Conservation (phyloP, 2,329 filamentous ascomycete genomes). For the Phyllosticta citrichinensis region DNA sequence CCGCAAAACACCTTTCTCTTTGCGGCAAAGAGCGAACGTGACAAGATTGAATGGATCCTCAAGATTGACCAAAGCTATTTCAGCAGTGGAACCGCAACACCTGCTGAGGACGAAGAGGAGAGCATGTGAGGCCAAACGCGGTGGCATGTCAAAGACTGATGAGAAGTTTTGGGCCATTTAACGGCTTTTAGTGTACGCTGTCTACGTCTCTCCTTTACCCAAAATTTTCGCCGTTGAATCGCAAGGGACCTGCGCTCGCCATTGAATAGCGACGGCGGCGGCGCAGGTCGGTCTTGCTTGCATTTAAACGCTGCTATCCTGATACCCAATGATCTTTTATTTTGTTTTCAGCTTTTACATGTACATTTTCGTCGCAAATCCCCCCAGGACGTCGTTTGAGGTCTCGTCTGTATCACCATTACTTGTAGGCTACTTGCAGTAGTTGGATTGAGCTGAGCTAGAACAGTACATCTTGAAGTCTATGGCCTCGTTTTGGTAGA, state of each 20-base stretch:
- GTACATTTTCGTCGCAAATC: background rate
- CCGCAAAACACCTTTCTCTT: constrained; percentile 94
- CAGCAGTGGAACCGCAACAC: constrained; percentile 16
- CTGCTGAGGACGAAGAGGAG: constrained; percentile 20
- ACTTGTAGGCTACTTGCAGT: background rate
- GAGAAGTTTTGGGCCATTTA: background rate
- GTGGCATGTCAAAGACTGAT: background rate
- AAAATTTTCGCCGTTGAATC: background rate
- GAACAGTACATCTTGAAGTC: background rate
- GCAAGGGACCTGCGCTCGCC: background rate
- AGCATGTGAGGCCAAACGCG: constrained; percentile 12
- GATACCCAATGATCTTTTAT: background rate
- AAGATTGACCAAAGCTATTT: constrained; percentile 79
- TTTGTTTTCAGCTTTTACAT: background rate
- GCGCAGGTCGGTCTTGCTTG: background rate
- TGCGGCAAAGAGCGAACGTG: constrained; percentile 74
- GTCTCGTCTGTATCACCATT: background rate
- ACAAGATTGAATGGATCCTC: constrained; percentile 96
- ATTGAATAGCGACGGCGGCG: background rate
- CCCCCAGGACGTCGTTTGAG: background rate
- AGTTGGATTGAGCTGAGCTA: background rate
- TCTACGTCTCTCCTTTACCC: background rate
- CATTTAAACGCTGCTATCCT: background rate
- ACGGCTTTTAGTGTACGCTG: background rate
- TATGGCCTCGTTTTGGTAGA: background rate